Evolutionary conservation across 140 eudicot genomes (phyloP), one percentile per base, ranked within the genome.

Genomic region (Flaveria floridana): DNA sequence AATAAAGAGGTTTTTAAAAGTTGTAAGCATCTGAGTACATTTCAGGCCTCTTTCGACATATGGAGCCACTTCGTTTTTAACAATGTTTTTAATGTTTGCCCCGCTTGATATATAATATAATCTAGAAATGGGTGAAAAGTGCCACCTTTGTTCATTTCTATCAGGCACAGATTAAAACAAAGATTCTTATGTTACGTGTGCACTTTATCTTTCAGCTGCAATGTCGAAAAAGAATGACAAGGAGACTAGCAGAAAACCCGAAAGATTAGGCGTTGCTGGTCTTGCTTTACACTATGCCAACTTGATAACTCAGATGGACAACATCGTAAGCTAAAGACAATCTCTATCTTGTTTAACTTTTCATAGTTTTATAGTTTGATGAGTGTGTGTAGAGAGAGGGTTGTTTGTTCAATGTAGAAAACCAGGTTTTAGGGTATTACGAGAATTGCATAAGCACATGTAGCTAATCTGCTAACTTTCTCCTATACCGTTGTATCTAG

Each of bases 211-310:
- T 80, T 64, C 70, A 69, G 85, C 46, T 67, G 76, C 85, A 80
- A 87, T 79, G 44, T 79, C 75, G 52, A 23, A 59, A 25, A 63
- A 56, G 53, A 50, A 77, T 39, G 87, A 70, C 72, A 82, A 87
- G 78, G 83, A 75, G 25, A 59, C 76, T 64, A 64, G 65, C 28
- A 79, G 64, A n/a, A 81, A 78, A 63, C 74, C 81, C 14, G 91
- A 94, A 71, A 86, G 95, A 77, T 85, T 94, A n/a, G 99, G 99
- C 21, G 88, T 50, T 20, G 86, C 91, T 79, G 97, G 97, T 84
- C 99, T 94, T 65, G 96, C 97, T 58, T 86, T 90, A 80, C 99
- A 94, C 82, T 94, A 94, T 73, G 97, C 99, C 58, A 89, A 94
- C 82, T 70, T 88, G 81, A 84, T 94, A 70, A 90, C 87, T 75